phyloP scores from a whole-genome alignment of 2,329 filamentous ascomycete species.

The Drechslerella dactyloides region DNA sequence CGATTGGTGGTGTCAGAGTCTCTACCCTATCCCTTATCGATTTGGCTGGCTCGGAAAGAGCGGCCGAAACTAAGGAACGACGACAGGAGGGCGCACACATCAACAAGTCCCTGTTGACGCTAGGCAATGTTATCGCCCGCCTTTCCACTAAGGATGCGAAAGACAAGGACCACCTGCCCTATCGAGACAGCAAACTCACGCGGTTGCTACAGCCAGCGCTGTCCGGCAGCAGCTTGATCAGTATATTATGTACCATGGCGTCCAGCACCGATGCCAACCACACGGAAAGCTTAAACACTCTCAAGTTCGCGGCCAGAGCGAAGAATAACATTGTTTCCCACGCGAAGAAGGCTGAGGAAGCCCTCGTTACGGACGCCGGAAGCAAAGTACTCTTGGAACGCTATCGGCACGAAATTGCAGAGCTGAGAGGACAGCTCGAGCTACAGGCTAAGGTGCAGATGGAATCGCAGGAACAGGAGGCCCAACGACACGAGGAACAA shows the following conservation, averaged over 20 bases:
- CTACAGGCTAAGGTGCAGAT: slow-evolving; percentile 72
- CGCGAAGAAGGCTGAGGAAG: slow-evolving; percentile 92
- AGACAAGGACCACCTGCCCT: slow-evolving; percentile 91
- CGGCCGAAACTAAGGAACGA: slow-evolving; percentile 91
- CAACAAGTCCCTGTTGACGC: slow-evolving; percentile 93
- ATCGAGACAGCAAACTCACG: slow-evolving; percentile 96
- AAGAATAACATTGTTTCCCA: slow-evolving; percentile 99
- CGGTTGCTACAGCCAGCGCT: slow-evolving; percentile 88
- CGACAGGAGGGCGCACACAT: slow-evolving; percentile 95
- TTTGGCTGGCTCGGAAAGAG: slow-evolving; percentile 92
- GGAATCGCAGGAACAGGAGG: slow-evolving; percentile 81
- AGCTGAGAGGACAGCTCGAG: slow-evolving; percentile 80
- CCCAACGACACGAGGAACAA: slow-evolving; percentile 90
- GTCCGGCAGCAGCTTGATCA: slow-evolving; percentile 91
- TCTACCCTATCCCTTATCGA: slow-evolving; percentile 96
- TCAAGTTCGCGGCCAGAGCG: slow-evolving; percentile 94
- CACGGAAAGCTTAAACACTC: slow-evolving; percentile 86
- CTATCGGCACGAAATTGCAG: slow-evolving; percentile 90
- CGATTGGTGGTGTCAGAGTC: slow-evolving; percentile 82
- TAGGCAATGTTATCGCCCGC: slow-evolving; percentile 92
- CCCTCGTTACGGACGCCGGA: slow-evolving; percentile 77
- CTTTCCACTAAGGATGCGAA: slow-evolving; percentile 81
- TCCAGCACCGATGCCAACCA: slow-evolving; percentile 46
- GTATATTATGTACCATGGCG: slow-evolving; percentile 95
- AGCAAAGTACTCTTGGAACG: slow-evolving; percentile 87